Base-by-base conservation (phyloP, 305 asterid genomes). In the Fraxinus angustifolia region DNA sequence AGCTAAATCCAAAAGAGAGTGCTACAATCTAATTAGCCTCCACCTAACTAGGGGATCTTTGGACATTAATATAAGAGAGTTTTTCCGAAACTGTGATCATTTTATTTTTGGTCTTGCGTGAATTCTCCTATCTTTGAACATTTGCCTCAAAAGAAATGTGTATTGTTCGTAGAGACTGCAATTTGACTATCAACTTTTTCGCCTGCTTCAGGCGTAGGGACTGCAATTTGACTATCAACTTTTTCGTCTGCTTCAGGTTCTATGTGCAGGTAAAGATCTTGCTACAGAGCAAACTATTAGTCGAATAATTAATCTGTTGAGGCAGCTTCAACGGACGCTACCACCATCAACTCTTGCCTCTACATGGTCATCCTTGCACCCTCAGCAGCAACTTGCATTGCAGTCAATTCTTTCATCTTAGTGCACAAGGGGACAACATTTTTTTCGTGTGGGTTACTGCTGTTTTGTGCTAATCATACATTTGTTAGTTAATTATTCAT, bases 311-410 rank as follows among this genome's bases (percentile, higher is more conserved):
- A 92, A 84, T 85, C 81, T 94, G 78, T 85, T 94, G 88, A 90
- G 91, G 89, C 98, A 94, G 85, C 91, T 94, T 73, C 97, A 92
- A 62, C 97, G 90, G 84, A 94, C 98, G 4, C 85, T 92, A 28
- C 95, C 98, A 72, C 97, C 98, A 35, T 79, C 93, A 19, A 85
- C 93, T 10, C 88, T 92, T 77, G 95, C 97, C 75, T 91, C 98
- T 2, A 91, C 94, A 26, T 94, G 93, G 95, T 90, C 97, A 36
- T 87, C 94, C 78, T 88, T 94, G 88, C 93, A 90, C 86, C 98
- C 98, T 75, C 98, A 92, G 87, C 98, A 92, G 89, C 95, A 89
- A 84, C 94, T 91, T 19, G 94, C 94, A 1, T 70, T 94, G 89
- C 97, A 92, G 85, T 87, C 98, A 23, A 91, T 91, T 79, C 91